Evolutionary conservation across 2,329 filamentous ascomycete species (phyloP).

Genomic region (Aspergillus puulaauensis): DNA sequence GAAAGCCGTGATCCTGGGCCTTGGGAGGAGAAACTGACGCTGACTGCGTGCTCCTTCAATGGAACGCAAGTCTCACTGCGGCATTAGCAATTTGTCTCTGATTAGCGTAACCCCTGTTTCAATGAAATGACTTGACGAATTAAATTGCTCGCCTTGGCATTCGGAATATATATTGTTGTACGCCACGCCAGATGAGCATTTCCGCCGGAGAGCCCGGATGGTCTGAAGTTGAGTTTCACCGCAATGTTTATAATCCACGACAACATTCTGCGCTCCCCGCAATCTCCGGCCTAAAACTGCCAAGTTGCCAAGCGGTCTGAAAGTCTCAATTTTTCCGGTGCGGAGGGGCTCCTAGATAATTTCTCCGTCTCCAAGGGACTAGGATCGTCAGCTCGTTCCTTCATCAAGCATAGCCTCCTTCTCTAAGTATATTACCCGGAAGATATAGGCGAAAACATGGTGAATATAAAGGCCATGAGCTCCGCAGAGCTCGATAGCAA

Average conservation of each 20-base stretch:
- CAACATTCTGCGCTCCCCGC: background rate
- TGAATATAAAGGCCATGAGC: no score
- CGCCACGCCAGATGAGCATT: background rate
- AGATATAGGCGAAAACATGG: no score
- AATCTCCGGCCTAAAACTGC: background rate
- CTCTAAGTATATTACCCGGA: background rate
- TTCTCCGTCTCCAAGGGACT: conserved; percentile 3
- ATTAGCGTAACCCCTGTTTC: background rate
- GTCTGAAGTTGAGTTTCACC: background rate
- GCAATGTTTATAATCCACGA: background rate
- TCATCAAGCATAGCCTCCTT: background rate
- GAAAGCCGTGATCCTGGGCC: conserved; percentile 29
- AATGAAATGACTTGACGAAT: background rate
- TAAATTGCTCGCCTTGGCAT: background rate
- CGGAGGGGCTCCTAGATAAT: background rate
- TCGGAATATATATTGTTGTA: background rate
- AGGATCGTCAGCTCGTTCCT: background rate
- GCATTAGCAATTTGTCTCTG: background rate
- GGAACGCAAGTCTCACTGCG: conserved; percentile 20
- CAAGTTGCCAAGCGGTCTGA: conserved; percentile 1
- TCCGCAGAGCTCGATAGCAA: no score
- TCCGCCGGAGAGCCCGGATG: background rate
- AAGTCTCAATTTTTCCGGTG: conserved; percentile 7
- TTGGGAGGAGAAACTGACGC: conserved; percentile 25
- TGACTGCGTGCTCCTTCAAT: conserved; percentile 25